Evolutionary conservation across 164 flowering plant genomes (phyloP).

Genomic region (Berberis vulgaris): DNA sequence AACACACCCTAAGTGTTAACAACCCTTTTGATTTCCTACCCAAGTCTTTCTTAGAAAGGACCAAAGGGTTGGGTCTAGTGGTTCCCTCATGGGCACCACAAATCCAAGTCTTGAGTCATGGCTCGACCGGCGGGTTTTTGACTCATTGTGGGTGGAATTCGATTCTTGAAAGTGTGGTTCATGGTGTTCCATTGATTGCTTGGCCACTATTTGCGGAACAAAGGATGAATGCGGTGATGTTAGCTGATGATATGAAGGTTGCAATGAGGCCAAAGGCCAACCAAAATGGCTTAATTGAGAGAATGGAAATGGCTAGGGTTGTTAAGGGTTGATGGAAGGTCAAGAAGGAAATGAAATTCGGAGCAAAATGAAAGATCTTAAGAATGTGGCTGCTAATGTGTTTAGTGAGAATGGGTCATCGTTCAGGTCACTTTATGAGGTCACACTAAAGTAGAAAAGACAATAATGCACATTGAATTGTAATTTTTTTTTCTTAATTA

Average conservation of each 20-base stretch:
- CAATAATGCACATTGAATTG: neutral
- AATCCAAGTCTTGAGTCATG: slow-evolving; percentile 23
- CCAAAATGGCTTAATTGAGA: slow-evolving; percentile 14
- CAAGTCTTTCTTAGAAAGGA: slow-evolving; percentile 25
- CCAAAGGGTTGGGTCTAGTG: slow-evolving; percentile 24
- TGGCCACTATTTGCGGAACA: slow-evolving; percentile 50
- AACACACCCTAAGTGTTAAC: no score
- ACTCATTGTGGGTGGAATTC: slow-evolving; percentile 47
- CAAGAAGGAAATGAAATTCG: slow-evolving; percentile 21
- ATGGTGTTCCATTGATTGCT: slow-evolving; percentile 34
- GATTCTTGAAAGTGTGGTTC: slow-evolving; percentile 25
- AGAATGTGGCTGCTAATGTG: slow-evolving; percentile 8
- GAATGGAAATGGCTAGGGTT: slow-evolving; percentile 22
- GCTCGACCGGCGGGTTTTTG: slow-evolving; percentile 32
- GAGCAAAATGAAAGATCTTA: slow-evolving; percentile 13
- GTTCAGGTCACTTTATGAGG: slow-evolving; percentile 6
- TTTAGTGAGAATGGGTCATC: slow-evolving; percentile 20
- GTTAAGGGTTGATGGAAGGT: slow-evolving; percentile 24
- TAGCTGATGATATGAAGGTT: slow-evolving; percentile 18
- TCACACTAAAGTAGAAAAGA: slow-evolving; percentile 10
- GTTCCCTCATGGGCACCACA: slow-evolving; percentile 43
- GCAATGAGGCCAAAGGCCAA: slow-evolving; percentile 17
- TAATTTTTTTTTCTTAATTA: no score
- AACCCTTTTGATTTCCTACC: slow-evolving; percentile 25
- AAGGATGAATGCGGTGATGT: slow-evolving; percentile 29